Percentiles rank a stretch among this genome's conserved stretches.
Evolutionary conservation across 768 basidiomycete species (phyloP).

Genomic region (Infundibulicybe gibba): DNA sequence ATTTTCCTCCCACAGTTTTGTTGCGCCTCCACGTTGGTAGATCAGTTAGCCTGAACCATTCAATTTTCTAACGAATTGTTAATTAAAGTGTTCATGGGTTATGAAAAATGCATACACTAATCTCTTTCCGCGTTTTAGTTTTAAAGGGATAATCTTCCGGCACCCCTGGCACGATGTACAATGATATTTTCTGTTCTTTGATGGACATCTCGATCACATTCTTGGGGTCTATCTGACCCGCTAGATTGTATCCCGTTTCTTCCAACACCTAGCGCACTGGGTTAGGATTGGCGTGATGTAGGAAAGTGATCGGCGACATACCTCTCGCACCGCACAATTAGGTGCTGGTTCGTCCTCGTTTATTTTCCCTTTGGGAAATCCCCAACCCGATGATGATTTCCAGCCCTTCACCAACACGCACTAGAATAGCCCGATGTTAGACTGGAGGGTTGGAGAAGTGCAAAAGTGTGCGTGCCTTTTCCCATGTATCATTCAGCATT

Average conservation of each 20-base stretch:
- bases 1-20: slow-evolving; percentile 69
- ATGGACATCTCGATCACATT: slow-evolving; percentile 83
- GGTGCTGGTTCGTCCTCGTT: slow-evolving; percentile 86
- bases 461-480: slow-evolving; percentile 64
- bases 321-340: slow-evolving; percentile 90
- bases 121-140: slow-evolving; percentile 96
- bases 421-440: slow-evolving; percentile 34
- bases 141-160: slow-evolving; percentile 87
- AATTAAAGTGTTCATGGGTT: slow-evolving; percentile 1
- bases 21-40: slow-evolving; percentile 91
- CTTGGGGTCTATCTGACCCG: slow-evolving; percentile 57
- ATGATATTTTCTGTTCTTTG: slow-evolving; percentile 85
- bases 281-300: too few relatives aligned
- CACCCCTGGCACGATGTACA: slow-evolving; percentile 87
- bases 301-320: slow-evolving; percentile 26
- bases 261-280: slow-evolving; percentile 78
- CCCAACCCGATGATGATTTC: slow-evolving; percentile 96
- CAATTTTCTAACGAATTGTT: slow-evolving; percentile 69
- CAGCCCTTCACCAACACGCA: slow-evolving; percentile 98
- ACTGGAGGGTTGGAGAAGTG: slow-evolving; percentile 4
- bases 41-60: slow-evolving; percentile 90
- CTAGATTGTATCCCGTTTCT: slow-evolving; percentile 93
- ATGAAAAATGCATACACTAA: slow-evolving; percentile 64
- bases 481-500: slow-evolving; percentile 87
- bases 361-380: slow-evolving; percentile 99